phyloP scores from a whole-genome alignment of 176 grass and related monocot genomes.

The Oryza brachyantha region DNA sequence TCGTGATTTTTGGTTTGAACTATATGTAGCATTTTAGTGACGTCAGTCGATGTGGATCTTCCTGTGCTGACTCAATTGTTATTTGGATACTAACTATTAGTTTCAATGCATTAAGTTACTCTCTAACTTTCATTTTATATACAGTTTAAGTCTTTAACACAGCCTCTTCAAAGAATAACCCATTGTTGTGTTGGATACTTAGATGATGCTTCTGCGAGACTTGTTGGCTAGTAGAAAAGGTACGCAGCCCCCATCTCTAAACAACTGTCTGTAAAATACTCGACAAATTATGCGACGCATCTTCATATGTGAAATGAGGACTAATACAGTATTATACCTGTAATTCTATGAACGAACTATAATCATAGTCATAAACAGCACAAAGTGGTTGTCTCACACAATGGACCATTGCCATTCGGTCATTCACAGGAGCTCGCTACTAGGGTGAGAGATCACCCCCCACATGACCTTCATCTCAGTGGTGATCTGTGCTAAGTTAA shows the following conservation, averaged over 20 bases:
- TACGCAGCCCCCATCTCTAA: constrained; percentile 4
- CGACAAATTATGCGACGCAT: not conserved
- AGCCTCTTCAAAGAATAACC: not conserved
- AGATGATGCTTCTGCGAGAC: not conserved
- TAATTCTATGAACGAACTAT: not conserved
- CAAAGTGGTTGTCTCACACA: not conserved
- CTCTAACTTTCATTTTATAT: constrained; percentile 1
- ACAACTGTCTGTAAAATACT: not conserved
- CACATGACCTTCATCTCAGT: not conserved
- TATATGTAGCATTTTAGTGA: not conserved
- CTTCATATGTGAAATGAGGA: constrained; percentile 10
- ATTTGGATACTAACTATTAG: not conserved
- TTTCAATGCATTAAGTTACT: not conserved
- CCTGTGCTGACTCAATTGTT: not conserved
- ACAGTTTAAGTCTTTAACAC: not conserved
- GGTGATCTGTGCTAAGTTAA: not conserved
- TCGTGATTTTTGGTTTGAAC: not conserved
- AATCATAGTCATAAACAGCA: constrained; percentile 10
- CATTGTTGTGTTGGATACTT: not conserved
- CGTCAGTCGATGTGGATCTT: not conserved
- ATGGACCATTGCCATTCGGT: not conserved
- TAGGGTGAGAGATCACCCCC: not conserved
- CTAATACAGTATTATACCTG: not conserved
- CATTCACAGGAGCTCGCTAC: not conserved
- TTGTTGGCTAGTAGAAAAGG: not conserved